Conservation (phyloP, 2,329 filamentous ascomycete species). For the Fusarium robinianum region DNA sequence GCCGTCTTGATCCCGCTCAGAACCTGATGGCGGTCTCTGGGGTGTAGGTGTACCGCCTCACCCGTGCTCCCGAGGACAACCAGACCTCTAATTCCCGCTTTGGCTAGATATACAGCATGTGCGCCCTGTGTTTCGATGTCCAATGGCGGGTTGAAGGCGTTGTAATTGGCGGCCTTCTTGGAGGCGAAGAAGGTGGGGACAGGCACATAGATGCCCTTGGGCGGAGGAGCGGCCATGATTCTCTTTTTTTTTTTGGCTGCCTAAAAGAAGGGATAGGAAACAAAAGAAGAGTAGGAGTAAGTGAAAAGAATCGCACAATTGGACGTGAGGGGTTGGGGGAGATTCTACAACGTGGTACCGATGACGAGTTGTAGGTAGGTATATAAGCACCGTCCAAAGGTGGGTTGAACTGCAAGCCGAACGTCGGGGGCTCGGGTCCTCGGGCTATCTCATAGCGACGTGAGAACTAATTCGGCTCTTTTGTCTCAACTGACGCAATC, state of each 20-base stretch:
- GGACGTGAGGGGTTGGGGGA: slow-evolving; percentile 19
- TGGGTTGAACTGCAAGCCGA: slow-evolving; percentile 15
- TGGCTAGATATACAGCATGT: slow-evolving; percentile 64
- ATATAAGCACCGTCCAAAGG: slow-evolving; percentile 27
- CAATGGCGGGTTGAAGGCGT: slow-evolving; percentile 53
- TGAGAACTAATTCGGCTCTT: not conserved
- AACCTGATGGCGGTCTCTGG: slow-evolving; percentile 59
- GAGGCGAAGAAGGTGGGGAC: slow-evolving; percentile 66
- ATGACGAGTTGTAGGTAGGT: slow-evolving; percentile 22
- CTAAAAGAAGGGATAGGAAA: not conserved
- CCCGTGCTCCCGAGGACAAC: slow-evolving; percentile 68
- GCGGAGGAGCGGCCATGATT: slow-evolving; percentile 46
- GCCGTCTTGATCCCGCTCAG: slow-evolving; percentile 60
- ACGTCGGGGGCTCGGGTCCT: slow-evolving; percentile 25
- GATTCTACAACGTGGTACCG: too few relatives aligned
- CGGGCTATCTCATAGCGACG: slow-evolving; percentile 33
- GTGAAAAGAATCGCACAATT: not conserved
- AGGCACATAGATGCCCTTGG: slow-evolving; percentile 62
- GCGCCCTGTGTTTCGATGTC: slow-evolving; percentile 62
- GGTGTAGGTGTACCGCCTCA: slow-evolving; percentile 65
- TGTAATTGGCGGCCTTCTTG: slow-evolving; percentile 48
- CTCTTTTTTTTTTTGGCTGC: not conserved
- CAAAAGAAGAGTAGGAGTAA: not conserved
- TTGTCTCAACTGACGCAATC: slow-evolving; percentile 13
- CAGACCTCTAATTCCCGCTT: slow-evolving; percentile 62